Conservation (phyloP, 805 yeast genomes). For the Isabelozyma pseudorhagii region DNA sequence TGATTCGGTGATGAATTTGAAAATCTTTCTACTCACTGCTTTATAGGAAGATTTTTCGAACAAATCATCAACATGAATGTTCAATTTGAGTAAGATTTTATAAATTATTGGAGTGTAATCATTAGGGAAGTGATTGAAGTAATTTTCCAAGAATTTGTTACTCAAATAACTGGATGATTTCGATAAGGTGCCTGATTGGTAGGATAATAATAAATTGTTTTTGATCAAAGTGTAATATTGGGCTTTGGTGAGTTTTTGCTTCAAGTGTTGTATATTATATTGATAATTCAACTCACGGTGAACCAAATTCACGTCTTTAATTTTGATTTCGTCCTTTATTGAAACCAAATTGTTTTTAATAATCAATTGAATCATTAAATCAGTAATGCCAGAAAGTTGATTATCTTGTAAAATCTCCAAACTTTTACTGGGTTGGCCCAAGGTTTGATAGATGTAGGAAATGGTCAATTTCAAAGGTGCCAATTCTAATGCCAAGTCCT, state of each 20-base stretch:
- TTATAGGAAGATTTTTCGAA: constrained; percentile 9
- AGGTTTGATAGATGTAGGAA: constrained; percentile 47
- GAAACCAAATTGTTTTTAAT: constrained; percentile 44
- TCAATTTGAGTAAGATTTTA: constrained; percentile 25
- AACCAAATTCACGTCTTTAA: constrained; percentile 24
- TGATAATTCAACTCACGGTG: constrained; percentile 34
- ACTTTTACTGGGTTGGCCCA: constrained; percentile 33
- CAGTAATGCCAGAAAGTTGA: constrained; percentile 28
- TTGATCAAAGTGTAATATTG: constrained; percentile 41
- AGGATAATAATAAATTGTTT: constrained; percentile 44
- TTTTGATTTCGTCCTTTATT: constrained; percentile 12
- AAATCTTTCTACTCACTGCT: constrained; percentile 16
- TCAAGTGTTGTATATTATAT: constrained; percentile 32
- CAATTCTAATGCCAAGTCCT: constrained; percentile 50
- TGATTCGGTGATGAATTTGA: constrained; percentile 11
- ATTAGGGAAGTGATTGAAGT: constrained; percentile 19
- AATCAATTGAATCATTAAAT: constrained; percentile 38
- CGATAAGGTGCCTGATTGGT: constrained; percentile 35
- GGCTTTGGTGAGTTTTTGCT: constrained; percentile 22
- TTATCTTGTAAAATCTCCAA: constrained; percentile 31
- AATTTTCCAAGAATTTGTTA: constrained; percentile 14
- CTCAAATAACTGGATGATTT: constrained; percentile 19
- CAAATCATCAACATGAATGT: constrained; percentile 25
- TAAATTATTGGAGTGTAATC: constrained; percentile 30
- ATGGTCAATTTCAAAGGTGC: constrained; percentile 60